These are phyloP conservation scores for Syncephalis plumigaleata DNA, from an alignment of 371 early-diverging fungal species.

Conservation along the genomic window DNA sequence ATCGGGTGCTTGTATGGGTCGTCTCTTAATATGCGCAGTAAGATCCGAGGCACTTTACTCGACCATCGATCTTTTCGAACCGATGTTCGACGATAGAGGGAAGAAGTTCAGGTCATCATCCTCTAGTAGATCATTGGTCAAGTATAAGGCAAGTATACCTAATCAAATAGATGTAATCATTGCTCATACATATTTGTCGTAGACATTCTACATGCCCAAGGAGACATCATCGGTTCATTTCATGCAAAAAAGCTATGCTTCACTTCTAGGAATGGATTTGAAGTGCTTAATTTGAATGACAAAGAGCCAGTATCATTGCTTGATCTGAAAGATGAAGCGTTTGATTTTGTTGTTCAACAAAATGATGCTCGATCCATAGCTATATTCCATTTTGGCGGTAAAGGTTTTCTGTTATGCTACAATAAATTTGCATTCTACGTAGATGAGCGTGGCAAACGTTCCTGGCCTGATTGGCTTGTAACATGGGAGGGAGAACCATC, in stretches of 20 bases:
- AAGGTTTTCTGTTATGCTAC: slow-evolving; percentile 77
- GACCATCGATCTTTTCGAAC: slow-evolving; percentile 55
- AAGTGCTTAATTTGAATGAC: slow-evolving; percentile 71
- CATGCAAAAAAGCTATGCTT: slow-evolving; percentile 62
- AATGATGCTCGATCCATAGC: slow-evolving; percentile 57
- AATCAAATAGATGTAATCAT: background rate
- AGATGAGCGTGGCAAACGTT: slow-evolving; percentile 62
- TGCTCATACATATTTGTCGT: background rate
- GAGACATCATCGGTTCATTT: slow-evolving; percentile 65
- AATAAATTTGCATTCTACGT: slow-evolving; percentile 82
- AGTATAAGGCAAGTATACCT: slow-evolving; percentile 33
- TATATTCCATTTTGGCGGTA: slow-evolving; percentile 54
- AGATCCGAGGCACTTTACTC: slow-evolving; percentile 39
- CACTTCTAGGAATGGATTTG: slow-evolving; percentile 80
- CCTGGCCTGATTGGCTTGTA: slow-evolving; percentile 53
- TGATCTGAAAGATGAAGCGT: slow-evolving; percentile 60
- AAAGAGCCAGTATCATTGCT: slow-evolving; percentile 52
- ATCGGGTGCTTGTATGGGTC: slow-evolving; percentile 49
- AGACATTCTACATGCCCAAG: slow-evolving; percentile 81
- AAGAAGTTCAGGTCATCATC: too few species aligned
- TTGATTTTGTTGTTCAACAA: slow-evolving; percentile 64
- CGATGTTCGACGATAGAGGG: slow-evolving; percentile 31
- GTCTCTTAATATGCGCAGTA: slow-evolving; percentile 58
- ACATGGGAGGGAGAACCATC: slow-evolving; percentile 57
- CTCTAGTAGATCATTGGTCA: slow-evolving; percentile 17